These are phyloP conservation scores for Naegleria lovaniensis DNA, from an alignment of 208 protist genomes.

Conservation along the genomic window DNA sequence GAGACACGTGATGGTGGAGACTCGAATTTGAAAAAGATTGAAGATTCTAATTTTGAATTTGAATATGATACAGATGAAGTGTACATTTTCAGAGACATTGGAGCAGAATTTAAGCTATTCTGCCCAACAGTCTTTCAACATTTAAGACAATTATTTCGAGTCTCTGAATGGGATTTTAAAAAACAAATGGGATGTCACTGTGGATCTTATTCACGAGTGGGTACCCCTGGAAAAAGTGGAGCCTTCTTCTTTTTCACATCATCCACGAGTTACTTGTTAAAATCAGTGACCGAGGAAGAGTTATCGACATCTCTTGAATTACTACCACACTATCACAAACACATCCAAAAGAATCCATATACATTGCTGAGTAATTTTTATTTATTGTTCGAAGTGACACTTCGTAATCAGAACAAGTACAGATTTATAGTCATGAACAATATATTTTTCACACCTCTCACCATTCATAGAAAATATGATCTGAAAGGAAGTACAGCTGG, in stretches of 20 bases:
- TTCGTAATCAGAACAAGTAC: slow-evolving; percentile 52
- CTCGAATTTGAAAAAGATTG: background rate
- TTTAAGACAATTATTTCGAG: background rate
- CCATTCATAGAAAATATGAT: slow-evolving; percentile 82
- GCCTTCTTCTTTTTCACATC: background rate
- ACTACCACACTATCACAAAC: slow-evolving; percentile 77
- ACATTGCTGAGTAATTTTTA: slow-evolving; percentile 81
- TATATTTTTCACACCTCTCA: slow-evolving; percentile 76
- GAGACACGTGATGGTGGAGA: background rate
- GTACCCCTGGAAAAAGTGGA: slow-evolving; percentile 11
- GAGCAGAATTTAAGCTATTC: background rate
- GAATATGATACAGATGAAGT: background rate
- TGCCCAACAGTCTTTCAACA: background rate
- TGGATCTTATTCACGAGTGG: background rate
- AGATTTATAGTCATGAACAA: slow-evolving; percentile 86
- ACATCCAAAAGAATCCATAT: slow-evolving; percentile 72
- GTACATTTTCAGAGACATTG: background rate
- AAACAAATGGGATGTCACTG: background rate
- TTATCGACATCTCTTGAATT: slow-evolving; percentile 31
- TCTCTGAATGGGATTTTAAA: background rate
- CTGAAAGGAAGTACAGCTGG: slow-evolving; percentile 83
- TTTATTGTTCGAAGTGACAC: slow-evolving; percentile 68
- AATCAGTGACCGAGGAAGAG: background rate
- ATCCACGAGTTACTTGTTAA: background rate
- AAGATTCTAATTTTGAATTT: background rate